A percentile compares a stretch with the other conserved stretches of the same genome.
Evolutionary conservation across 2,329 filamentous ascomycete species (phyloP).

Genomic region (Cryphonectria parasitica): DNA sequence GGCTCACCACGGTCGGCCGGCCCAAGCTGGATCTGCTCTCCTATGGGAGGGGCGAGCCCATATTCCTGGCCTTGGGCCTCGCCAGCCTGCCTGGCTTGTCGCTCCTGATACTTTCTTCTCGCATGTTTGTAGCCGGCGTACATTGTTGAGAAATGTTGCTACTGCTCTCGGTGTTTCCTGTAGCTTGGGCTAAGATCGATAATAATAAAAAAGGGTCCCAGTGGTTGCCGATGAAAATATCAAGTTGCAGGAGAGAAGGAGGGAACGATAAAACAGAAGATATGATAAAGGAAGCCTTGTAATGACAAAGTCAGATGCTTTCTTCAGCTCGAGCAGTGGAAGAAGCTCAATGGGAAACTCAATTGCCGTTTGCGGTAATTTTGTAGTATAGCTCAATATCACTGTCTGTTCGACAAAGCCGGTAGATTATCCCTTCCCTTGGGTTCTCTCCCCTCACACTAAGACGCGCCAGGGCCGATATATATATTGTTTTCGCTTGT

Average conservation of each 20-base stretch:
- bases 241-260: neutral
- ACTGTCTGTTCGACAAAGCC: neutral
- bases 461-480: neutral
- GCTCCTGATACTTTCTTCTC: conserved; percentile 31
- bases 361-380: neutral
- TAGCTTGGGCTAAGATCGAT: too few relatives aligned
- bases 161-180: neutral
- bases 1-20: neutral
- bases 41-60: neutral
- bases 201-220: too few relatives aligned
- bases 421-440: neutral
- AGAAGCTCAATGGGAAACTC: neutral
- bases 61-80: neutral
- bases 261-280: neutral
- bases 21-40: neutral
- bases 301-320: neutral
- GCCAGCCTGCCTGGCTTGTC: conserved; percentile 4
- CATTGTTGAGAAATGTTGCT: conserved; percentile 29
- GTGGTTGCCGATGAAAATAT: neutral
- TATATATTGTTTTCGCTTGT: neutral
- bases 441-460: neutral
- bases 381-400: neutral
- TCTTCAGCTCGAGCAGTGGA: neutral
- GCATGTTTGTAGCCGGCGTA: conserved; percentile 33
- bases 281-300: neutral